Evolutionary conservation across 2,329 filamentous ascomycete species (phyloP).

Genomic region (Dissoconium aciculare): DNA sequence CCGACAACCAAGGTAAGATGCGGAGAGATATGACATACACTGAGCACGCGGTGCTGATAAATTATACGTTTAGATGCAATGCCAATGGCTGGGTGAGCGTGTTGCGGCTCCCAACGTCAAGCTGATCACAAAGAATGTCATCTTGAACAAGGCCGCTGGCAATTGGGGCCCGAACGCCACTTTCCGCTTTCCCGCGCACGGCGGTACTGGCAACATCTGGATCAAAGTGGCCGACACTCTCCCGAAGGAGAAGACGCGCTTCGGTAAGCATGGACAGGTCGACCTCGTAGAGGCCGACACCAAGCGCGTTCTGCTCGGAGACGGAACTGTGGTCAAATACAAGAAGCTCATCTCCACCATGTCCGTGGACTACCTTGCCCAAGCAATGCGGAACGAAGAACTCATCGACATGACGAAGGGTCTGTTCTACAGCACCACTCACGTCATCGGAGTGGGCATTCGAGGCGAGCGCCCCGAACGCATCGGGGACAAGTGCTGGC

Average conservation of each 20-base stretch:
- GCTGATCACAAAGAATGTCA: constrained; percentile 81
- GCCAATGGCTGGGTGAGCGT: constrained; percentile 94
- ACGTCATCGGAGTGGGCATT: constrained; percentile 92
- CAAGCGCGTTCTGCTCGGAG: constrained; percentile 67
- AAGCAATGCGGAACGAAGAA: constrained; percentile 77
- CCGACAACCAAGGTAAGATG: constrained; percentile 76
- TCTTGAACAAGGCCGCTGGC: constrained; percentile 87
- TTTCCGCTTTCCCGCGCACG: constrained; percentile 92
- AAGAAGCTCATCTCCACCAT: constrained; percentile 91
- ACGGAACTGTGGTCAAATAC: constrained; percentile 82
- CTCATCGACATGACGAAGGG: constrained; percentile 71
- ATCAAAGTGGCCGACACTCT: constrained; percentile 89
- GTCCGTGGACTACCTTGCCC: constrained; percentile 77
- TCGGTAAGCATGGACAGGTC: constrained; percentile 72
- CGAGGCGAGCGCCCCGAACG: constrained; percentile 82
- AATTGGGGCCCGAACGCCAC: constrained; percentile 98
- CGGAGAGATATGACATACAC: constrained; percentile 1
- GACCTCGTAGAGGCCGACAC: constrained; percentile 72
- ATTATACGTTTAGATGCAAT: constrained; percentile 69
- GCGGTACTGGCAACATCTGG: constrained; percentile 98
- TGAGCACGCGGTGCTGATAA: constrained; percentile 10
- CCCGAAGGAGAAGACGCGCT: constrained; percentile 79
- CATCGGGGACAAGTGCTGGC: constrained; percentile 99
- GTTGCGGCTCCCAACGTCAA: constrained; percentile 95
- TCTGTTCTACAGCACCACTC: constrained; percentile 91